Evolutionary conservation across 257 asterid genomes (phyloP).

Genomic region (Lycium ferocissimum): DNA sequence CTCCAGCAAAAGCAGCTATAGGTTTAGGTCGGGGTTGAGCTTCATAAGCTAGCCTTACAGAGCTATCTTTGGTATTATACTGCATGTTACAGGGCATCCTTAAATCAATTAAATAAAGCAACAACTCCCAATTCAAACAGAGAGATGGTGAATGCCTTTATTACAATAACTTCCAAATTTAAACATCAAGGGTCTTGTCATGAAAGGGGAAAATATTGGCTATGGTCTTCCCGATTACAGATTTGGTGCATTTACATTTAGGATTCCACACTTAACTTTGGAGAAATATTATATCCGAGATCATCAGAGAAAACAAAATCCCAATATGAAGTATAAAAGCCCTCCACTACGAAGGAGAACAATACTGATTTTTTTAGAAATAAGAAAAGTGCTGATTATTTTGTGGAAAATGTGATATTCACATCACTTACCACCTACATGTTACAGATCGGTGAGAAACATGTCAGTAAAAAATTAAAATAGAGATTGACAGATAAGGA

Average conservation of each 20-base stretch:
- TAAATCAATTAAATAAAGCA: slow-evolving; percentile 9
- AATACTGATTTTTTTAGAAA: not conserved
- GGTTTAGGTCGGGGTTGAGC: slow-evolving; percentile 96
- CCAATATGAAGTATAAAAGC: not conserved
- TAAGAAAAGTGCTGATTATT: not conserved
- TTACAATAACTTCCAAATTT: slow-evolving; percentile 1
- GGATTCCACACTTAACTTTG: not conserved
- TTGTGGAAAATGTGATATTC: not conserved
- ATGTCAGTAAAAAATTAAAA: not conserved
- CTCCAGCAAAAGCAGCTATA: slow-evolving; percentile 82
- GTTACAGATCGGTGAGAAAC: not conserved
- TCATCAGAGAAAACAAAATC: not conserved
- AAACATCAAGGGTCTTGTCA: not conserved
- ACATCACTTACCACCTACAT: not conserved
- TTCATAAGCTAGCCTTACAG: slow-evolving; percentile 97
- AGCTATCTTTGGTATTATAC: slow-evolving; percentile 95
- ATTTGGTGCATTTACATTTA: not conserved
- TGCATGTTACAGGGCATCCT: slow-evolving; percentile 42
- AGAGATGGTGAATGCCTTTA: not conserved
- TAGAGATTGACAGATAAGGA: not conserved
- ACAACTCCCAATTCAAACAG: slow-evolving; percentile 1
- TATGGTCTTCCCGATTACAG: not conserved
- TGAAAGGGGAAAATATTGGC: not conserved
- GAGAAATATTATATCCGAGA: not conserved
- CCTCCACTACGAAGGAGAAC: not conserved